These are phyloP conservation scores for Paragyromitra xinjiangensis DNA, from an alignment of 495 filamentous ascomycete genomes.

Conservation along the genomic window DNA sequence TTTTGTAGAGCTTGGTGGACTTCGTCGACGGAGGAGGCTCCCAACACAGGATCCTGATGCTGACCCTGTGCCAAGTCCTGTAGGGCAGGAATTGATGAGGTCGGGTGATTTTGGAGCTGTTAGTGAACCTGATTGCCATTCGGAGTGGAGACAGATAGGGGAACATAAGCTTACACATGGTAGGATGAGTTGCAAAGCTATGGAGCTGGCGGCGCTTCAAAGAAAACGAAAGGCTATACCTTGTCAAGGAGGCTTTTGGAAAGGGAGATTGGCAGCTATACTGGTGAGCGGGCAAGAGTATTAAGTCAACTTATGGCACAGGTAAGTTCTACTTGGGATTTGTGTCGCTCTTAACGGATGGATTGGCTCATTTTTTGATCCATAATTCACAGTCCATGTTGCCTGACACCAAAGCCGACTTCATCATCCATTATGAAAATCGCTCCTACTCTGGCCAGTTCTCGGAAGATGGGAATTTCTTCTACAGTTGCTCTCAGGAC, in stretches of 20 bases:
- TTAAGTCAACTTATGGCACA: conserved; percentile 72
- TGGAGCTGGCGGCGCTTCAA: conserved; percentile 38
- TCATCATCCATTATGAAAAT: conserved; percentile 83
- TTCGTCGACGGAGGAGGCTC: conserved; percentile 14
- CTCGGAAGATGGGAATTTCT: conserved; percentile 96
- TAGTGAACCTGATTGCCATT: conserved; percentile 20
- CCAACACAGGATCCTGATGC: conserved; percentile 1
- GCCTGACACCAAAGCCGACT: conserved; percentile 80
- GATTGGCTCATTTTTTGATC: conserved; percentile 25
- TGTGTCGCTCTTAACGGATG: background rate
- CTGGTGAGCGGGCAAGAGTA: conserved; percentile 64
- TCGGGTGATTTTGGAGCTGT: conserved; percentile 54
- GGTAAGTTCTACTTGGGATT: conserved; percentile 59
- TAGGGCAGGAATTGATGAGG: conserved; percentile 45
- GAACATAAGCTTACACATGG: conserved; percentile 18
- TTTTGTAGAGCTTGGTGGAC: conserved; percentile 23
- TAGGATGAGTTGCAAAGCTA: conserved; percentile 43
- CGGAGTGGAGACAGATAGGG: background rate
- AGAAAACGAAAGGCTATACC: conserved; percentile 36
- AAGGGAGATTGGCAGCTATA: conserved; percentile 76
- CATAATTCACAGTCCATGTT: conserved; percentile 64
- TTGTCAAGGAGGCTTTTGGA: conserved; percentile 68
- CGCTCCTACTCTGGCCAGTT: conserved; percentile 96
- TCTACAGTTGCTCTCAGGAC: conserved; percentile 93
- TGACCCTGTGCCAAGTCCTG: conserved; percentile 39